These are phyloP conservation scores for Globisporangium orthogonon DNA, from an alignment of 352 stramenopile species.

Conservation along the genomic window DNA sequence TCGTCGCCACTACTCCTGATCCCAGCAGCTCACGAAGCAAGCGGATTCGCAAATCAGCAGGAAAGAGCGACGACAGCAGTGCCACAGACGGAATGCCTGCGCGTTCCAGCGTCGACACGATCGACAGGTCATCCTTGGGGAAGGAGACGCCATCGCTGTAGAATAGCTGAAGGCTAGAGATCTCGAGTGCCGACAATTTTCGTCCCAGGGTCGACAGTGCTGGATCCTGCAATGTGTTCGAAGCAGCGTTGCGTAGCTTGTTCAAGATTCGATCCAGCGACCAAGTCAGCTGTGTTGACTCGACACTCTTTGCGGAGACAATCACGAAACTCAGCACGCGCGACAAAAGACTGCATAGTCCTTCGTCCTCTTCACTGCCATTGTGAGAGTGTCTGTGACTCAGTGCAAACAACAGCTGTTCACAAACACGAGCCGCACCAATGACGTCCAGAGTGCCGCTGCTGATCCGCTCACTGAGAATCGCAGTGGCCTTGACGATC, in stretches of 20 bases:
- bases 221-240: not conserved
- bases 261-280: slow-evolving; percentile 26
- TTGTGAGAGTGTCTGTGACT: slow-evolving; percentile 3
- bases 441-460: slow-evolving; percentile 6
- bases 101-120: slow-evolving; percentile 6
- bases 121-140: not conserved
- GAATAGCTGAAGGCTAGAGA: slow-evolving; percentile 9
- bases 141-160: not conserved
- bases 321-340: slow-evolving; percentile 29
- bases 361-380: slow-evolving; percentile 1
- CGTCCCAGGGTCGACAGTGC: slow-evolving; percentile 7
- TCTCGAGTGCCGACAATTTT: slow-evolving; percentile 30
- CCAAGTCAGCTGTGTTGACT: not conserved
- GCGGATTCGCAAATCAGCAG: slow-evolving; percentile 8
- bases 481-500: not conserved
- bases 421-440: slow-evolving; percentile 31
- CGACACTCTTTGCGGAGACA: slow-evolving; percentile 4
- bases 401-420: slow-evolving; percentile 46
- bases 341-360: slow-evolving; percentile 31
- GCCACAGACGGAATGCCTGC: slow-evolving; percentile 8
- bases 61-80: slow-evolving; percentile 11
- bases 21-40: slow-evolving; percentile 10
- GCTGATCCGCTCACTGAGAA: slow-evolving; percentile 15
- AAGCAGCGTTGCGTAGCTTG: slow-evolving; percentile 24
- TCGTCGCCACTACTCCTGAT: not conserved